Evolutionary conservation across 2,329 filamentous ascomycete genomes (phyloP).

Genomic region (Epichloe scottii): DNA sequence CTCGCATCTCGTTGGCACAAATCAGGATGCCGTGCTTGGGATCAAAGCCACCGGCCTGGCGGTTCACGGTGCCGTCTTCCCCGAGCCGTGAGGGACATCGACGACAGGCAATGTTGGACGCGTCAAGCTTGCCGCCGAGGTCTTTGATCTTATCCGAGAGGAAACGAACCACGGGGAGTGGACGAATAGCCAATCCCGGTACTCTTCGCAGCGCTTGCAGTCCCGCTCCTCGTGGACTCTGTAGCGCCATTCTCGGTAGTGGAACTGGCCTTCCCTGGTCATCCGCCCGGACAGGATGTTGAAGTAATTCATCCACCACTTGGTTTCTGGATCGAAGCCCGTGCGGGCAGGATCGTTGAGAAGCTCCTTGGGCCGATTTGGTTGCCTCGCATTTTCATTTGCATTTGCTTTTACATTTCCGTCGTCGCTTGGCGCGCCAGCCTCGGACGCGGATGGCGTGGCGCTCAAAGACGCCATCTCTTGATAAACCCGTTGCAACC

Average conservation of each 20-base stretch:
- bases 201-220: conserved; percentile 67
- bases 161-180: conserved; percentile 84
- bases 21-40: conserved; percentile 78
- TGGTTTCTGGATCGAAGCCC: conserved; percentile 47
- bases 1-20: conserved; percentile 81
- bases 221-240: conserved; percentile 62
- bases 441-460: conserved; percentile 7
- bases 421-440: conserved; percentile 6
- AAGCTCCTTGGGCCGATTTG: conserved; percentile 21
- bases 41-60: conserved; percentile 69
- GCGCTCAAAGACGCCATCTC: conserved; percentile 5
- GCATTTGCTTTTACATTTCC: conserved; percentile 2
- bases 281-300: conserved; percentile 64
- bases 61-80: conserved; percentile 47
- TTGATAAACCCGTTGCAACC: not conserved
- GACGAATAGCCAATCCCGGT: conserved; percentile 71
- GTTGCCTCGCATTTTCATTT: conserved; percentile 1
- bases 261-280: conserved; percentile 52
- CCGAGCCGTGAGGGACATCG: conserved; percentile 54
- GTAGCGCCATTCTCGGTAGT: conserved; percentile 71
- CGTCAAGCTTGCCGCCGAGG: conserved; percentile 64
- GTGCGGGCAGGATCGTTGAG: conserved; percentile 48
- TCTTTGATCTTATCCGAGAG: conserved; percentile 68
- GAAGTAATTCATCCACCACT: conserved; percentile 77
- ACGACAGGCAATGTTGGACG: conserved; percentile 66